Base-by-base conservation (phyloP, 2,329 filamentous ascomycete species). In the Arthrobotrys sinensis region DNA sequence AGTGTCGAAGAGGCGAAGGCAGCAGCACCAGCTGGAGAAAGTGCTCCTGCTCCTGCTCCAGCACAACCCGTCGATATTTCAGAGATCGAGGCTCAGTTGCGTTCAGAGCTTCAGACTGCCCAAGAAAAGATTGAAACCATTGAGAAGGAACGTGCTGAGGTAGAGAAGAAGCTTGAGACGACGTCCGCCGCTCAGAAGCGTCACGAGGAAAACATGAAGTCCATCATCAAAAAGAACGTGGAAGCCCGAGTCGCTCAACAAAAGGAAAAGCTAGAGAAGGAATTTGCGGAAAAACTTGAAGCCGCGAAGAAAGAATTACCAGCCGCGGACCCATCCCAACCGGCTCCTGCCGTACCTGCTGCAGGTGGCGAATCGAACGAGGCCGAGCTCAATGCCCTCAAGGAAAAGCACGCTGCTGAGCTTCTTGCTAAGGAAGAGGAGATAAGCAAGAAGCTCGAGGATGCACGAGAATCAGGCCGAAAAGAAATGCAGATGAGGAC, bases 281-380 rank as follows among this genome's bases (percentile, higher is more conserved):
- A 91, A 80, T 86, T 85, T 40, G 85, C 86, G 12, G 70, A 90
- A 80, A 89, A 94, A 80, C 87, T 96, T 8, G 90, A 91, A 50
- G 87, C 86, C 1, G 88, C 91, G 66, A 90, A 90, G 77, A 86
- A 86, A 38, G 86, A 87, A 50, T 87, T 87, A 8, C 86, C 88
- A 60, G 82, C 88, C 6, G 85, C 87, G 68, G 82, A 84, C 4
- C 84, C 85, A 14, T 81, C 86, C 3, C 43, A 36, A 5, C 46
- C 66, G 2, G 11, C 65, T 28, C 38, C 57, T 10, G 46, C 57
- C 43, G 45, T 38, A 4, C 14, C 63, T 11, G 43, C 32, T 36
- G 32, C 64, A 10, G 28, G n/a, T 8, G 24, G 66, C 12, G 73
- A 77, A 52, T 62, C 63, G 12, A 81, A 81, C 19, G 79, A 81